Base-by-base conservation (phyloP, 331 rosid genomes). In the Malus hybrid region DNA sequence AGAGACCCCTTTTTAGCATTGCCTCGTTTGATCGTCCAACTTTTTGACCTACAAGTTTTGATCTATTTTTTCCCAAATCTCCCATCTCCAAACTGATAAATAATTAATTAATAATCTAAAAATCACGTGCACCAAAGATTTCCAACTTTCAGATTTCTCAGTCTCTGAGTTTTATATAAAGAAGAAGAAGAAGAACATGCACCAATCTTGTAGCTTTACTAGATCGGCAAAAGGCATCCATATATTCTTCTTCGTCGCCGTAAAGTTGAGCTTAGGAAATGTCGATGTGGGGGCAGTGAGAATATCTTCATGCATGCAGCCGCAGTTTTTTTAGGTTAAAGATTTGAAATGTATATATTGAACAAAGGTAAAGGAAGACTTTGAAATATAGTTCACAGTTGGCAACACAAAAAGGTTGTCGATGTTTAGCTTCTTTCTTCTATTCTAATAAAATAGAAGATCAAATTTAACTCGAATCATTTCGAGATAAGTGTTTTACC, bases 111-210 rank as follows among this genome's bases (percentile, higher is more conserved):
- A 9, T 24, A 9, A 22, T 59, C 13, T 36, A 42, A 44, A 73
- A 67, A 48, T 65, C 71, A 42, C 32, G 19, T 36, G 44, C 46
- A 8, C 39, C 65, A 50, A 52, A 54, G 73, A 72, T 76, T 24
- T 65, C 4, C 18, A 62, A 70, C 74, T 87, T 72, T 57, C 73
- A 67, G 60, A 63, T 77, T 73, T 55, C 55, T 42, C 48, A 42
- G 61, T 63, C 10, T 64, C 33, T 60, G 69, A 63, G 39, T 79
- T 73, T 69, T 72, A 68, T 69, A 60, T 68, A 48, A 56, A 75
- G 66, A 61, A 75, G 66, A 61, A 57, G 62, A 57, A 57, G 3
- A 48, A 14, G 55, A 48, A 48, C 7, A 48, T 48, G 55, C 55
- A 14, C 2, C 5, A 6, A 13, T 18, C 56, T 11, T 65, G 36